phyloP scores from a whole-genome alignment of 2,329 filamentous ascomycete species.

The Fusarium haematococcum region DNA sequence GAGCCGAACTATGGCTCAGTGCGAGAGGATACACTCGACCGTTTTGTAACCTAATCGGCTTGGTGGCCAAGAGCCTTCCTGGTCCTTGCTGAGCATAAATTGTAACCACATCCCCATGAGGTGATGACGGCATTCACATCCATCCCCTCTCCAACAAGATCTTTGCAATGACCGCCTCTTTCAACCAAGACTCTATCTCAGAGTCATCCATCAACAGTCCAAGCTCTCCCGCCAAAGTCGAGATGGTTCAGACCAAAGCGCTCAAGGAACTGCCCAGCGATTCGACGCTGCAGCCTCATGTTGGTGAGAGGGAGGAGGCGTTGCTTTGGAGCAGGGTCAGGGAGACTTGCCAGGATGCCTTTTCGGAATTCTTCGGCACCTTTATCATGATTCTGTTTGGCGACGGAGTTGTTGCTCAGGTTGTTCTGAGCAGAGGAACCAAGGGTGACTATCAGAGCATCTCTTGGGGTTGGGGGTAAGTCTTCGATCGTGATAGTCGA shows the following conservation, averaged over 20 bases:
- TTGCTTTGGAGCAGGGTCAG: slow-evolving; percentile 66
- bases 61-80: slow-evolving; percentile 20
- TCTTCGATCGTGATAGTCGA: neutral
- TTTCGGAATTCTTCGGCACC: slow-evolving; percentile 76
- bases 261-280: slow-evolving; percentile 38
- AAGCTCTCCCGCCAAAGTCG: slow-evolving; percentile 45
- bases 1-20: slow-evolving; percentile 12
- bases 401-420: slow-evolving; percentile 78
- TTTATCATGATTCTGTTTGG: slow-evolving; percentile 78
- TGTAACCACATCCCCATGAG: slow-evolving; percentile 37
- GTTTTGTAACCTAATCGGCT: slow-evolving; percentile 15
- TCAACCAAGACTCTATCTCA: slow-evolving; percentile 48
- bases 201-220: slow-evolving; percentile 50
- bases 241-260: slow-evolving; percentile 46
- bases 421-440: slow-evolving; percentile 64
- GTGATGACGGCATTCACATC: slow-evolving; percentile 19
- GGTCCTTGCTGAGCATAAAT: slow-evolving; percentile 38
- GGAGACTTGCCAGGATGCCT: slow-evolving; percentile 64
- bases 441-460: slow-evolving; percentile 65
- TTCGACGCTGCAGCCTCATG: slow-evolving; percentile 22
- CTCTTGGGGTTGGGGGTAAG: slow-evolving; percentile 63
- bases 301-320: slow-evolving; percentile 43
- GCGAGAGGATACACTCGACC: neutral
- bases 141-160: slow-evolving; percentile 15
- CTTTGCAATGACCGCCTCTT: slow-evolving; percentile 44